Conservation (phyloP, 345 rosid genomes). For the Cardamine chenopodiifolia region DNA sequence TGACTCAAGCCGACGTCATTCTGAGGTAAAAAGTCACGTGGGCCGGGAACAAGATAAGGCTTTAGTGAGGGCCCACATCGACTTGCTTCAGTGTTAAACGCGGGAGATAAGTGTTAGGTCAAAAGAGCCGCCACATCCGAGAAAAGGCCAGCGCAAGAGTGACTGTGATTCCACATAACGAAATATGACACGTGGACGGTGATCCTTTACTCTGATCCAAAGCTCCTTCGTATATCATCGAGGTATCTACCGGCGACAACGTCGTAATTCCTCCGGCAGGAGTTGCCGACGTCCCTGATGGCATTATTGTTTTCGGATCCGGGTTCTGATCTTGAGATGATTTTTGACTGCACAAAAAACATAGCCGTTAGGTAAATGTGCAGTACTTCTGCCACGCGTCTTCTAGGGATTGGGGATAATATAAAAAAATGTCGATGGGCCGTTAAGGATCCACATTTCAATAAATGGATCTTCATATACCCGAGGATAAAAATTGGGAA, state of each 20-base stretch:
- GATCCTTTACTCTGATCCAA: conserved; percentile 53
- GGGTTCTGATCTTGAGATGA: conserved; percentile 55
- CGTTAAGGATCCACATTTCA: conserved; percentile 35
- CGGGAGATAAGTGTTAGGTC: conserved; percentile 28
- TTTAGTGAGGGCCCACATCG: conserved; percentile 10
- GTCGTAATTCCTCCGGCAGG: conserved; percentile 3
- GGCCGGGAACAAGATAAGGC: conserved; percentile 31
- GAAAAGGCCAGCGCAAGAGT: conserved; percentile 47
- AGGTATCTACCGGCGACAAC: conserved; percentile 38
- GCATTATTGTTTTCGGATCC: conserved; percentile 24
- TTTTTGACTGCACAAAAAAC: conserved; percentile 62
- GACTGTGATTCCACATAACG: conserved; percentile 40
- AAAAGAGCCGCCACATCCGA: conserved; percentile 50
- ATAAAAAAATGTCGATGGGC: neutral
- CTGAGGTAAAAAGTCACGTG: conserved; percentile 32
- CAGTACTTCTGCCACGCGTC: conserved; percentile 24
- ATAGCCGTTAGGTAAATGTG: conserved; percentile 35
- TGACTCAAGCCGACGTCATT: conserved; percentile 45
- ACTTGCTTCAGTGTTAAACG: conserved; percentile 13
- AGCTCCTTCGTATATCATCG: conserved; percentile 79
- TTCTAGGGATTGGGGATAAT: neutral
- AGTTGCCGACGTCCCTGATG: conserved; percentile 18
- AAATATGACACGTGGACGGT: conserved; percentile 37
- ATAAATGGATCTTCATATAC: neutral
- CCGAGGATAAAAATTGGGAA: neutral